Base-by-base conservation (phyloP, 352 stramenopile genomes). In the Phytophthora ohioensis region DNA sequence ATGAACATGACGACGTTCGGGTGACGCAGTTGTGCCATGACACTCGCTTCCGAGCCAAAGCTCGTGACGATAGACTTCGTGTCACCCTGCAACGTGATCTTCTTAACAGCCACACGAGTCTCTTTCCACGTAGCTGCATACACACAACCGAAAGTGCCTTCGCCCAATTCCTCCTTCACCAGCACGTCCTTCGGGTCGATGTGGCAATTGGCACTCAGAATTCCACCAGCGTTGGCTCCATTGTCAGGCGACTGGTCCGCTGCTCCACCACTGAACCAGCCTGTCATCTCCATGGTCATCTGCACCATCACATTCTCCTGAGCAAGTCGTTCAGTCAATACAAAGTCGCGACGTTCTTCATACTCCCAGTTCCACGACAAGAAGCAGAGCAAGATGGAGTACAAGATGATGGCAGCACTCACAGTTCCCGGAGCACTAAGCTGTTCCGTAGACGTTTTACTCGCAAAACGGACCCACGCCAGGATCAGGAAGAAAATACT, bases 1-100 rank as follows among this genome's bases (percentile, higher is more conserved):
- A 97, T 94, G 70, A 97, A 97, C 84, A 97, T 95, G 55, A 96
- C 88, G 0, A 96, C 85, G 54, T 94, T 96, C 48, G 85, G 85
- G 71, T 95, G 87, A 13, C 85, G 84, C 6, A 95, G 74, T 64
- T 95, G 85, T 11, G 88, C 85, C 87, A 95, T 95, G 15, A 94
- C 86, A 43, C 85, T 92, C 17, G 86, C 87, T 64, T 94, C 87
- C 0, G 88, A 90, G 27, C 87, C 87, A 39, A 94, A 96, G 42
- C 81, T 94, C 38, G 85, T 94, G 36, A 94, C 80, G 53, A 96
- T 94, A 35, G 81, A 83, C 67, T 93, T 90, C 9, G 81, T 93
- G 45, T 94, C 88, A 5, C 85, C 87, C 34, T 91, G 84, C 7
- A 93, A 59, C 12, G 78, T 93, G 71, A 96, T 94, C 61, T 94